Conservation (phyloP, 179 eudicot species). For the Silene noctiflora region DNA sequence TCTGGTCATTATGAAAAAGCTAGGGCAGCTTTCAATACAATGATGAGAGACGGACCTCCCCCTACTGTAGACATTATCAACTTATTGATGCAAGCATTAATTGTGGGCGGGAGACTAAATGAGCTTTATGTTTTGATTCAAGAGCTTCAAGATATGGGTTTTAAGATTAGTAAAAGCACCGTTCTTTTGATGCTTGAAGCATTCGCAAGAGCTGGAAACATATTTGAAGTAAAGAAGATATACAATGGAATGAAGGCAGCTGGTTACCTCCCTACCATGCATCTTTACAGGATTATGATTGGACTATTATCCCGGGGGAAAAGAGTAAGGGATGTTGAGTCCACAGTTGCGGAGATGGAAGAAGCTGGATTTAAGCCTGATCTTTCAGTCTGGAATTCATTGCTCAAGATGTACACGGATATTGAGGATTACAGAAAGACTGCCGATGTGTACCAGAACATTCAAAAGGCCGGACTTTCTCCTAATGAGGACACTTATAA, state of each 20-base stretch:
- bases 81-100: conserved; percentile 72
- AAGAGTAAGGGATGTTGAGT: conserved; percentile 82
- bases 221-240: conserved; percentile 95
- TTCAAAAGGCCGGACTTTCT: conserved; percentile 55
- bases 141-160: conserved; percentile 98
- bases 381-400: conserved; percentile 66
- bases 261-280: conserved; percentile 95
- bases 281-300: conserved; percentile 88
- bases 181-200: conserved; percentile 94
- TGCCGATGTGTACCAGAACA: conserved; percentile 59
- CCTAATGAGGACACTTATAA: conserved; percentile 86
- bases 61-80: conserved; percentile 82
- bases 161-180: conserved; percentile 85
- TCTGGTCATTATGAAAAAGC: conserved; percentile 88
- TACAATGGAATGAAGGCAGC: conserved; percentile 95
- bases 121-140: conserved; percentile 86
- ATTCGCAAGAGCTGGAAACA: conserved; percentile 72
- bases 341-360: conserved; percentile 83
- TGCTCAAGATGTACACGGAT: conserved; percentile 81
- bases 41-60: conserved; percentile 98
- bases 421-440: conserved; percentile 70
- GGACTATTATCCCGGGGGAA: conserved; percentile 68
- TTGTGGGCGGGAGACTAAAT: conserved; percentile 68
- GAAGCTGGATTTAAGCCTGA: conserved; percentile 88
- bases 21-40: conserved; percentile 95